phyloP scores from a whole-genome alignment of 139 green algal species.

The Asterochloris erici region DNA sequence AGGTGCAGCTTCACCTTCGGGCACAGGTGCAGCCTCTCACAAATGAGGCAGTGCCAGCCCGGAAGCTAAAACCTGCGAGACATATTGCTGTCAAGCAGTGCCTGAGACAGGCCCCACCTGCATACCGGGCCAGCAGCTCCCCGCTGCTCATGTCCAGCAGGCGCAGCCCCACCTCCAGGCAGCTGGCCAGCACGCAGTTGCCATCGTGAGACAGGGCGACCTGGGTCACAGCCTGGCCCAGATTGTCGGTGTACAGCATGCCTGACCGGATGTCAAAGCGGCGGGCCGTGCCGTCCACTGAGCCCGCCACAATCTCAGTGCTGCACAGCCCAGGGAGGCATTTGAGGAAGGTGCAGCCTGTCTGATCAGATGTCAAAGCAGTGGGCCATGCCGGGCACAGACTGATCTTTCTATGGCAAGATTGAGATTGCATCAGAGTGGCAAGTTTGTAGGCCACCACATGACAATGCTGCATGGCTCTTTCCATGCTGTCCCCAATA shows the following conservation, averaged over 20 bases:
- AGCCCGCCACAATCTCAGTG: slow-evolving; percentile 66
- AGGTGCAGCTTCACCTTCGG: slow-evolving; percentile 66
- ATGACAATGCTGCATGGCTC: not conserved
- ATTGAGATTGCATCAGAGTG: too few relatives aligned
- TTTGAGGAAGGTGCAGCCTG: not conserved
- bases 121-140: slow-evolving; percentile 76
- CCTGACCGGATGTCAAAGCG: slow-evolving; percentile 85
- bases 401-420: too few relatives aligned
- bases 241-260: slow-evolving; percentile 61
- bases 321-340: slow-evolving; percentile 1
- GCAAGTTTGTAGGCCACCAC: not conserved
- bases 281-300: slow-evolving; percentile 84
- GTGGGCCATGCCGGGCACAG: slow-evolving; percentile 84
- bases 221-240: slow-evolving; percentile 68
- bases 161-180: slow-evolving; percentile 66
- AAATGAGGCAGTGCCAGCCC: too few relatives aligned
- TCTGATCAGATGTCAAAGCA: slow-evolving; percentile 75
- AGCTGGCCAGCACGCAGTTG: slow-evolving; percentile 65
- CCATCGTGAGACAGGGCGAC: slow-evolving; percentile 42
- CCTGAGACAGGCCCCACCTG: not conserved
- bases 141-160: slow-evolving; percentile 65
- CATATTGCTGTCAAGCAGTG: too few relatives aligned
- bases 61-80: too few relatives aligned
- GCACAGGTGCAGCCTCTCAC: slow-evolving; percentile 56
- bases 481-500: not conserved